These are phyloP conservation scores for Danielia reshetovae DNA, from an alignment of 805 yeast species.

Conservation along the genomic window DNA sequence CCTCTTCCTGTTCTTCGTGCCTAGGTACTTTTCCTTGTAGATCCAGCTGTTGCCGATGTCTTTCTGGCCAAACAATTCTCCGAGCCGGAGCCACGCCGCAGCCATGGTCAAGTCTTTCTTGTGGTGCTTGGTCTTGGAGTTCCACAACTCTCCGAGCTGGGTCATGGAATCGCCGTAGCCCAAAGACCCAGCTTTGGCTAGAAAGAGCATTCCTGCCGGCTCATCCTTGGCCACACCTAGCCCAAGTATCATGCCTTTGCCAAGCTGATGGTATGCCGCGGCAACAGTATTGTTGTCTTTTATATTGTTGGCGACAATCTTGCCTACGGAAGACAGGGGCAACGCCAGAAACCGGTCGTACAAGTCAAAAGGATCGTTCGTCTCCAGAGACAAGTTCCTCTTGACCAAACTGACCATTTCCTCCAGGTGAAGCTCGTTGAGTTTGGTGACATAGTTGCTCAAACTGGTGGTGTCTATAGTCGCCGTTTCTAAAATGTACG, in stretches of 20 bases:
- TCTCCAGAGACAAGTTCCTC: slow-evolving; percentile 20
- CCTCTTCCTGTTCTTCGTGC: slow-evolving; percentile 7
- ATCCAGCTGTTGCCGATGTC: slow-evolving; percentile 73
- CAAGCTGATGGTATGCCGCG: slow-evolving; percentile 53
- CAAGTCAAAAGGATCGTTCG: slow-evolving; percentile 24
- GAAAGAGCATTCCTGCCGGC: slow-evolving; percentile 49
- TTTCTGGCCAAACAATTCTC: slow-evolving; percentile 58
- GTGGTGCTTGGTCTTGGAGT: slow-evolving; percentile 47
- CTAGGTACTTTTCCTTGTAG: slow-evolving; percentile 59
- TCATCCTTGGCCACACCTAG: slow-evolving; percentile 54
- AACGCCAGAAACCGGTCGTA: slow-evolving; percentile 22
- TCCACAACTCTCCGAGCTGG: slow-evolving; percentile 68
- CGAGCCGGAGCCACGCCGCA: slow-evolving; percentile 66
- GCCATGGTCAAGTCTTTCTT: slow-evolving; percentile 60
- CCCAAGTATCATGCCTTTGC: slow-evolving; percentile 57
- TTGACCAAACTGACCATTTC: slow-evolving; percentile 25
- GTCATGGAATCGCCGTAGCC: slow-evolving; percentile 69
- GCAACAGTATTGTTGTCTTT: slow-evolving; percentile 40
- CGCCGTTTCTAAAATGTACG: slow-evolving; percentile 10
- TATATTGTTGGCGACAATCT: slow-evolving; percentile 26
- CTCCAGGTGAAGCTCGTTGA: slow-evolving; percentile 25
- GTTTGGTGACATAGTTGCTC: slow-evolving; percentile 19
- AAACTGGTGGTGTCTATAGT: slow-evolving; percentile 6
- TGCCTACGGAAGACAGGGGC: slow-evolving; percentile 22
- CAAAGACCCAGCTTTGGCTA: slow-evolving; percentile 61